Evolutionary conservation across 192 early-diverging fungal species (phyloP).

Genomic region (Backusella parvicylindrica): DNA sequence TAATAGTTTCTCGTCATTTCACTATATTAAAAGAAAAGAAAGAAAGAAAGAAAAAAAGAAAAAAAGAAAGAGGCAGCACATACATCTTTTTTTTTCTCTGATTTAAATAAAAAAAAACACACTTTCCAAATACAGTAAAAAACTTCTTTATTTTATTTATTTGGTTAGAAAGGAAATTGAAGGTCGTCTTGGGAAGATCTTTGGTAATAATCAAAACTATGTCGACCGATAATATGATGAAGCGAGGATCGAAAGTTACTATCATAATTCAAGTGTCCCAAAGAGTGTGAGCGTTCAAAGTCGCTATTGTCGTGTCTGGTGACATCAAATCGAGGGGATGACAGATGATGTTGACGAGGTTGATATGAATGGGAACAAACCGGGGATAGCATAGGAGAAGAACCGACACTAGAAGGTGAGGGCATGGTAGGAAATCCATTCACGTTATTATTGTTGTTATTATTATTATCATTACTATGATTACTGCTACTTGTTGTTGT

Average conservation of each 20-base stretch:
- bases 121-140: not conserved
- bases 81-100: not conserved
- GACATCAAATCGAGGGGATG: slow-evolving; percentile 7
- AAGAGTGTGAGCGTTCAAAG: not conserved
- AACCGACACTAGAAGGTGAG: not conserved
- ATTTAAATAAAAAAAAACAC: not conserved
- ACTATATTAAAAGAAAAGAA: not conserved
- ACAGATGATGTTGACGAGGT: not conserved
- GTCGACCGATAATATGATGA: not conserved
- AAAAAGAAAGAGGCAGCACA: slow-evolving; percentile 7
- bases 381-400: not conserved
- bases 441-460: not conserved
- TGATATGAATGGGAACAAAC: not conserved
- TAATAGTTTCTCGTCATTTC: not conserved
- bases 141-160: not conserved
- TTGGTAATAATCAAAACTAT: not conserved
- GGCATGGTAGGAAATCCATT: not conserved
- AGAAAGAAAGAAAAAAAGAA: not conserved
- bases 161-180: not conserved
- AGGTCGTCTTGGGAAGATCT: not conserved
- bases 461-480: not conserved
- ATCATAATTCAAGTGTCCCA: not conserved
- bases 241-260: not conserved
- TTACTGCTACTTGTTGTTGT: not conserved
- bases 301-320: not conserved